Evolutionary conservation across 257 asterid genomes (phyloP).

Genomic region (Ocimum tenuiflorum): DNA sequence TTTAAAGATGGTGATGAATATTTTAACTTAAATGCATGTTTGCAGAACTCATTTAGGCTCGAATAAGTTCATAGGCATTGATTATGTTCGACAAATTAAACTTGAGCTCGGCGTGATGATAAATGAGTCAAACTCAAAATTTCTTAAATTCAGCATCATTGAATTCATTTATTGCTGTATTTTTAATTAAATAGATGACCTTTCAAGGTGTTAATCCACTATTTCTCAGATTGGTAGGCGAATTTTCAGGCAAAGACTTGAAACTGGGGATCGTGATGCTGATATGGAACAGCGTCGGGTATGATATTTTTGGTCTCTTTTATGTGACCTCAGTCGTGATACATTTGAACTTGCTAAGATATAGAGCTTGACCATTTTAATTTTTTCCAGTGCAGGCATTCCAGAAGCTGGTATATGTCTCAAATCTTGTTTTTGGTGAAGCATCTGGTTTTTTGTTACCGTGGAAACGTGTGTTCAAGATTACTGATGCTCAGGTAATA

Average conservation of each 20-base stretch:
- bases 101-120: neutral
- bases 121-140: neutral
- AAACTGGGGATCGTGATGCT: slow-evolving; percentile 85
- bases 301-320: slow-evolving; percentile 13
- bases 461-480: slow-evolving; percentile 97
- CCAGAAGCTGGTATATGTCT: slow-evolving; percentile 91
- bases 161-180: neutral
- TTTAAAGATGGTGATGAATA: neutral
- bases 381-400: slow-evolving; percentile 89
- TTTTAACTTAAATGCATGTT: neutral
- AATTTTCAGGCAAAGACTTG: slow-evolving; percentile 86
- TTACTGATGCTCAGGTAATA: slow-evolving; percentile 84
- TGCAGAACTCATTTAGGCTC: neutral
- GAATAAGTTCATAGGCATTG: neutral
- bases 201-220: slow-evolving; percentile 24
- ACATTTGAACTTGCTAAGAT: slow-evolving; percentile 13
- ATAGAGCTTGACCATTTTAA: slow-evolving; percentile 48
- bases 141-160: neutral
- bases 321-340: slow-evolving; percentile 11
- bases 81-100: neutral
- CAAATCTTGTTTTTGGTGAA: slow-evolving; percentile 89
- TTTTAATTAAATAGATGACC: slow-evolving; percentile 2
- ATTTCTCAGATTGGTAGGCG: slow-evolving; percentile 87
- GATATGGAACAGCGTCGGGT: slow-evolving; percentile 78
- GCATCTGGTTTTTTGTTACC: slow-evolving; percentile 95